Evolutionary conservation across 352 stramenopile species (phyloP).

Genomic region (Aphanomyces stellatus): DNA sequence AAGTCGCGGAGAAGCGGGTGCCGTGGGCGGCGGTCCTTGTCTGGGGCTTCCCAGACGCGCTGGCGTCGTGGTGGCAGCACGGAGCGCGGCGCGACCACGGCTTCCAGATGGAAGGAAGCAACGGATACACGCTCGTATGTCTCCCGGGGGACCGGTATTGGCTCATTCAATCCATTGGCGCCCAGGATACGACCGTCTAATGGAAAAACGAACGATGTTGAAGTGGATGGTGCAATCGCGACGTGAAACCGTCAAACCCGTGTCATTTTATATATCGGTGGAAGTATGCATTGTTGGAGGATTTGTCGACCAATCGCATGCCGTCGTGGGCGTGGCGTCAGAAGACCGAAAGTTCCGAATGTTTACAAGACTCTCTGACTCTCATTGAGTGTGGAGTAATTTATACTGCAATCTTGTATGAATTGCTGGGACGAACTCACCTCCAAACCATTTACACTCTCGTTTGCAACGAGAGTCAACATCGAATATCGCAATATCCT

Average conservation of each 20-base stretch:
- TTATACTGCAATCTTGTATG: too few relatives aligned
- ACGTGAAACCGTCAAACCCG: neutral
- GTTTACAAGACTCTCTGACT: neutral
- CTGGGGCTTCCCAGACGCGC: constrained; percentile 68
- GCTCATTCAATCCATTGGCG: constrained; percentile 51
- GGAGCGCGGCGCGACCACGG: constrained; percentile 50
- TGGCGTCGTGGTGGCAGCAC: constrained; percentile 60
- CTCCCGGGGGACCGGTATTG: constrained; percentile 67
- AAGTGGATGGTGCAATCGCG: neutral
- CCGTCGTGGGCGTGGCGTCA: neutral
- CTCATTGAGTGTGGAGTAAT: neutral
- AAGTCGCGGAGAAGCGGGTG: constrained; percentile 38
- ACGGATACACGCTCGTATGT: constrained; percentile 66
- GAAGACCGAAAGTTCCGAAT: too few relatives aligned
- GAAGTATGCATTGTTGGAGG: neutral
- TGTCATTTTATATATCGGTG: neutral
- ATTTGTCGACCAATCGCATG: neutral
- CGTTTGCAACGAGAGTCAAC: neutral
- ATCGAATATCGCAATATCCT: neutral
- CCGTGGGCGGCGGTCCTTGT: constrained; percentile 63
- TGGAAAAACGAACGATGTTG: too few relatives aligned
- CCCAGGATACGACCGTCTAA: constrained; percentile 53
- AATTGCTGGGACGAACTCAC: neutral
- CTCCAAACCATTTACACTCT: neutral
- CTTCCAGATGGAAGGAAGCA: constrained; percentile 62